A percentile compares a stretch with the other conserved stretches of the same genome.
phyloP scores from a whole-genome alignment of 2,329 filamentous ascomycete species.

The Aspergillus fumigatus region DNA sequence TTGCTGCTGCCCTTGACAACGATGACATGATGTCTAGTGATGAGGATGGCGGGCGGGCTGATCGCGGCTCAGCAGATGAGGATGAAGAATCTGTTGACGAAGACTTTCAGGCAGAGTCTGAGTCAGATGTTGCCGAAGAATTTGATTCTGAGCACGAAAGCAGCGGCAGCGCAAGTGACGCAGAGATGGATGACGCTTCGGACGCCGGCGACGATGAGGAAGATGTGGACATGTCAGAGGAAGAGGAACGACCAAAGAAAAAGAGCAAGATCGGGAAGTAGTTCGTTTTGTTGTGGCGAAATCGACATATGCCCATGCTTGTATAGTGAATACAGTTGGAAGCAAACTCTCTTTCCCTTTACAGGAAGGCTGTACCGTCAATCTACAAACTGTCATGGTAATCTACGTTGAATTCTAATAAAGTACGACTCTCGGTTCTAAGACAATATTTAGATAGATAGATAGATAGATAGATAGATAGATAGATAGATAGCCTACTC shows the following conservation, averaged over 20 bases:
- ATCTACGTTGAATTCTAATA: not conserved
- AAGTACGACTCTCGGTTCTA: not conserved
- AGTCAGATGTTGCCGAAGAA: slow-evolving; percentile 94
- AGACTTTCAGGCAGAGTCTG: slow-evolving; percentile 87
- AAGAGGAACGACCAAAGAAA: slow-evolving; percentile 59
- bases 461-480: too few species aligned
- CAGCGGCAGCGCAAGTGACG: slow-evolving; percentile 64
- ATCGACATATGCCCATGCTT: slow-evolving; percentile 4
- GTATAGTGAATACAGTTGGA: slow-evolving; percentile 11
- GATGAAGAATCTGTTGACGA: slow-evolving; percentile 94
- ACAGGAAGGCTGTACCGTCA: not conserved
- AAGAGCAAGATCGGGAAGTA: slow-evolving; percentile 52
- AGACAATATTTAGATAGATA: not conserved
- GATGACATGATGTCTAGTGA: slow-evolving; percentile 81
- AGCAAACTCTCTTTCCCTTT: not conserved
- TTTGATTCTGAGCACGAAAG: slow-evolving; percentile 90
- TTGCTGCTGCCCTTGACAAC: slow-evolving; percentile 78
- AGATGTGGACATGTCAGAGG: slow-evolving; percentile 30
- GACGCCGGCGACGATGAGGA: slow-evolving; percentile 39
- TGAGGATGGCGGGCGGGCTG: slow-evolving; percentile 66
- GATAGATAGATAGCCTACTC: not conserved
- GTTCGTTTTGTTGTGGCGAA: slow-evolving; percentile 1
- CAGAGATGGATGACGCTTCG: slow-evolving; percentile 51
- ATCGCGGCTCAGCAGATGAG: slow-evolving; percentile 89
- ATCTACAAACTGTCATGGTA: not conserved